Evolutionary conservation across 805 yeast genomes (phyloP).

Genomic region (Scheffersomyces stipitis): DNA sequence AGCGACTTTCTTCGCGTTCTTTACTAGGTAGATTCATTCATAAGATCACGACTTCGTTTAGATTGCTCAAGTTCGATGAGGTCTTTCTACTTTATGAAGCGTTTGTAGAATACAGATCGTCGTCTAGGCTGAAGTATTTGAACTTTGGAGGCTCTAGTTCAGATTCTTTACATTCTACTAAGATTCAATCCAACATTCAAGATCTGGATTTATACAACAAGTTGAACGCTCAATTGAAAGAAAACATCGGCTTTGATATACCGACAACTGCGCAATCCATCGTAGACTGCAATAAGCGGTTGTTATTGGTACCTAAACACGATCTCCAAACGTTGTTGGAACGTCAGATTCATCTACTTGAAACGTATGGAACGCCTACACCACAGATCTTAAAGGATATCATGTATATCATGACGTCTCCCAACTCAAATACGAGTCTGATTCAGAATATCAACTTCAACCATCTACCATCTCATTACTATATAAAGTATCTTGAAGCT

Average conservation of each 20-base stretch:
- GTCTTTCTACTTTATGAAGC: conserved; percentile 33
- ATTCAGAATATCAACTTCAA: conserved; percentile 31
- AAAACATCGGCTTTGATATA: conserved; percentile 9
- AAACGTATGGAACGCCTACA: conserved; percentile 50
- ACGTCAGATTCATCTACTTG: conserved; percentile 53
- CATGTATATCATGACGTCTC: conserved; percentile 46
- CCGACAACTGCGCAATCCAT: conserved; percentile 6
- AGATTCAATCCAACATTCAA: neutral
- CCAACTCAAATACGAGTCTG: conserved; percentile 36
- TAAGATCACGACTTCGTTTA: conserved; percentile 38
- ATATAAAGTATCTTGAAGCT: conserved; percentile 60
- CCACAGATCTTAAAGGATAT: conserved; percentile 44
- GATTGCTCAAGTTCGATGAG: conserved; percentile 49
- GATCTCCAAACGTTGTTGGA: conserved; percentile 52
- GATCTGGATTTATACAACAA: conserved; percentile 4
- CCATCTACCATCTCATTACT: conserved; percentile 44
- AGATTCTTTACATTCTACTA: neutral
- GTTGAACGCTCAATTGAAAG: conserved; percentile 6
- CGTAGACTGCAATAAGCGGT: neutral
- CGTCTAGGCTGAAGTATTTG: conserved; percentile 21
- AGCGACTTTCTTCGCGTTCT: conserved; percentile 21
- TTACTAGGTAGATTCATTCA: conserved; percentile 45
- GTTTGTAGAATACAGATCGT: conserved; percentile 35
- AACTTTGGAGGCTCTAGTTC: conserved; percentile 7
- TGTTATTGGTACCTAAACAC: conserved; percentile 43